Conservation (phyloP, 352 stramenopile species). For the Phytophthora colocasiae region DNA sequence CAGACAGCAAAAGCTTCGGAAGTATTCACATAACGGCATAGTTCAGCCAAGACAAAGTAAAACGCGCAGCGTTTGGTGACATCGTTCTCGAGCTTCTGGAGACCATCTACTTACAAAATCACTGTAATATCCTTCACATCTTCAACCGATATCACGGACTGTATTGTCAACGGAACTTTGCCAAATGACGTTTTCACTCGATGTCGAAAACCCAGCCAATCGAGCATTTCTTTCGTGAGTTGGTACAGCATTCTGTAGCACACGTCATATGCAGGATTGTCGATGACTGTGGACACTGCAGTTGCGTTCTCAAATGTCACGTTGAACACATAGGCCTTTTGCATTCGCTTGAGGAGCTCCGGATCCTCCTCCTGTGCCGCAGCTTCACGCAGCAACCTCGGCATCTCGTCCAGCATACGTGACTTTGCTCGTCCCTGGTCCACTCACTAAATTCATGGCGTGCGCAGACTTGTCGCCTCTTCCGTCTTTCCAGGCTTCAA, state of each 20-base stretch:
- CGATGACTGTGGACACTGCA: not conserved
- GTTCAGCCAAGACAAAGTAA: not conserved
- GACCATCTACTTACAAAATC: no score
- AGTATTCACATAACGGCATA: no score
- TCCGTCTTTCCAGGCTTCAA: not conserved
- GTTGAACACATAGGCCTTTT: conserved; percentile 12
- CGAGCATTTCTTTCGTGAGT: no score
- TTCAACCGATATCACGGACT: no score
- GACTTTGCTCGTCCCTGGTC: conserved; percentile 28
- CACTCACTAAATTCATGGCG: conserved; percentile 23
- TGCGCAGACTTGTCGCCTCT: conserved; percentile 16
- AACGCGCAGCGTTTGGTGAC: not conserved
- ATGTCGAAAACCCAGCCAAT: no score
- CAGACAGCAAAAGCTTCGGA: no score
- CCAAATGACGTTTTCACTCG: no score
- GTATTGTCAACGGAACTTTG: no score
- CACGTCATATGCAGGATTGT: not conserved
- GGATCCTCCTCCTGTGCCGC: conserved; percentile 9
- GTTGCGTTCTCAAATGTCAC: conserved; percentile 4
- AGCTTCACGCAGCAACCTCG: conserved; percentile 28
- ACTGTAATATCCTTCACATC: no score
- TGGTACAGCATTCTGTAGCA: not conserved
- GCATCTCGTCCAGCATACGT: conserved; percentile 40
- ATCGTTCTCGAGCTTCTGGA: not conserved
- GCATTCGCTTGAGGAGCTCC: conserved; percentile 5